Evolutionary conservation across 2,329 filamentous ascomycete genomes (phyloP).

Genomic region (Albophoma yamanashiensis): DNA sequence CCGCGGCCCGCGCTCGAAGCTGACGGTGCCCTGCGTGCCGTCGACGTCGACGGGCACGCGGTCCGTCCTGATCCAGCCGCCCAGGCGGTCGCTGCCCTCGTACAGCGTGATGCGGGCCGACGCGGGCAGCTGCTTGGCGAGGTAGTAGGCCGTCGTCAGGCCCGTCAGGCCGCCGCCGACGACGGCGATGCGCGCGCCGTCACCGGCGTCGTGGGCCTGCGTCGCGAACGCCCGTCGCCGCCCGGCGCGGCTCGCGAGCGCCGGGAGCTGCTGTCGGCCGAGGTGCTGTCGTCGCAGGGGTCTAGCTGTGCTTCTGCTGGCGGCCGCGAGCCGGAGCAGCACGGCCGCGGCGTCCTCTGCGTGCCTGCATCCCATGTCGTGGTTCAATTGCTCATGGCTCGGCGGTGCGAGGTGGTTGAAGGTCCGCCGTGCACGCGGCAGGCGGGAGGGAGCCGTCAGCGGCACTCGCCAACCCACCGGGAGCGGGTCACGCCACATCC

Average conservation of each 20-base stretch:
- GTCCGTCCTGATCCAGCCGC: conserved; percentile 75
- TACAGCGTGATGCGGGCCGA: conserved; percentile 68
- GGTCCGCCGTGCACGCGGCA: neutral
- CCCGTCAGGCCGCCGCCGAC: conserved; percentile 79
- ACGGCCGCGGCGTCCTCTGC: conserved; percentile 13
- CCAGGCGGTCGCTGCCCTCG: conserved; percentile 58
- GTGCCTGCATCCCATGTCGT: conserved; percentile 15
- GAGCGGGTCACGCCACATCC: neutral
- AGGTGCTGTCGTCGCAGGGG: conserved; percentile 3
- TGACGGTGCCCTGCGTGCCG: conserved; percentile 44
- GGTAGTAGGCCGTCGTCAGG: conserved; percentile 66
- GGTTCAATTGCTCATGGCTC: conserved; percentile 19
- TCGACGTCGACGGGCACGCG: conserved; percentile 43
- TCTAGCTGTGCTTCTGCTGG: conserved; percentile 2
- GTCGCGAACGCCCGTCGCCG: conserved; percentile 7
- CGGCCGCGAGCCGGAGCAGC: conserved; percentile 13
- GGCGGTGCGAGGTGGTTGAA: neutral
- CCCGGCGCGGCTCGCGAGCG: neutral
- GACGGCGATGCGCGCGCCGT: conserved; percentile 42
- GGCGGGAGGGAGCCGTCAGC: neutral
- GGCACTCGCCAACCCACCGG: too few species aligned
- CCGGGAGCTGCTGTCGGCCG: neutral
- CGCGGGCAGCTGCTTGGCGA: conserved; percentile 54
- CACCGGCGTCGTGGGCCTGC: conserved; percentile 12
- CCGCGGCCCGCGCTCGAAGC: conserved; percentile 78